Base-by-base conservation (phyloP, 192 early-diverging fungal species). In the Umbelopsis isabellina region DNA sequence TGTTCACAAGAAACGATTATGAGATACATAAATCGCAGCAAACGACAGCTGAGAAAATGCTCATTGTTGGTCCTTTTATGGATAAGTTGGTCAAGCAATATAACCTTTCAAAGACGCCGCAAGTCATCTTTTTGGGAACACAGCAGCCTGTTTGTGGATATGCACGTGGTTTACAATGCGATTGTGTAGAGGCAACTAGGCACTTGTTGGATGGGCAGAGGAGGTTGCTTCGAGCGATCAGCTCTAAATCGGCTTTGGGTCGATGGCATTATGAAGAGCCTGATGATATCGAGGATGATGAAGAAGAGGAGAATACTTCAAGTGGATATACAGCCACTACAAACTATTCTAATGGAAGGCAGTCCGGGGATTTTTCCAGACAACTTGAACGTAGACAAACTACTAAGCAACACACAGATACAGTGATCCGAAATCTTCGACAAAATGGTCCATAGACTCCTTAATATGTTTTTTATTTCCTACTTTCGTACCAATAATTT, bases 1-100 rank as follows among this genome's bases (percentile, higher is more conserved):
- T 75, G 9, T 75, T 75, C 41, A 75, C 74, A 4, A 33, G 50
- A 30, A 52, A 65, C 16, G 74, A 75, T 52, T 69, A 52, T 35
- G n/a, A 23, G 4, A 25, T 41, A 25, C 12, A 18, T 16, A 21
- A n/a, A 22, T 37, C 21, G 1, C 22, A 69, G 15, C 55, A 75
- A 27, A 70, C 61, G n/a, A 44, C 47, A 9, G 27, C 41, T 1
- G n/a, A 33, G 25, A 68, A 69, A 23, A 69, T 61, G 30, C 35
- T 64, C 4, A 30, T 75, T 46, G 58, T 46, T 11, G 30, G 61
- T 16, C 21, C 50, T 1, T 51, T 75, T 22, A 46, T 51, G 41
- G 21, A 20, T 18, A 33, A 70, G 25, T 30, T 75, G 16, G 16
- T 51, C 20, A 18, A 46, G 20, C 35, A 15, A 7, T 69, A 70